Conservation (phyloP, 768 basidiomycete genomes). For the Sporobolomyces phaffii region DNA sequence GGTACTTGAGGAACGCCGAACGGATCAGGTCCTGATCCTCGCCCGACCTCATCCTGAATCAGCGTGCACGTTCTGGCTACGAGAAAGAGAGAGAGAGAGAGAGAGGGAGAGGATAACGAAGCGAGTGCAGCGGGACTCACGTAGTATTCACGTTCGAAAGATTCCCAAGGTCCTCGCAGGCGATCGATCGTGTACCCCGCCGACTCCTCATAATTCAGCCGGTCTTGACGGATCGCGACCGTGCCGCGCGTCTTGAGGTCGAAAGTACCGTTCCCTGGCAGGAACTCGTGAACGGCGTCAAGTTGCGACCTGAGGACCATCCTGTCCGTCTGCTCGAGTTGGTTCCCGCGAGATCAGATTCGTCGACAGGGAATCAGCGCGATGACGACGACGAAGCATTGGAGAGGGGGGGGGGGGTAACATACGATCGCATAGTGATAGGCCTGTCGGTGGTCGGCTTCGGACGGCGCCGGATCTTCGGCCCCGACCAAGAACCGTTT, state of each 20-base stretch:
- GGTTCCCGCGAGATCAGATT: neutral
- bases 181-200: slow-evolving; percentile 68
- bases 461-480: slow-evolving; percentile 45
- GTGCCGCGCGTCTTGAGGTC: slow-evolving; percentile 94
- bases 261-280: slow-evolving; percentile 78
- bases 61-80: too few relatives aligned
- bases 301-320: slow-evolving; percentile 93
- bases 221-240: slow-evolving; percentile 72
- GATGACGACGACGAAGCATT: neutral
- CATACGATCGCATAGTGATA: slow-evolving; percentile 78
- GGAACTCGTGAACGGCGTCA: slow-evolving; percentile 69
- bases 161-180: slow-evolving; percentile 61
- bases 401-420: neutral
- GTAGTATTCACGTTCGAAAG: slow-evolving; percentile 90
- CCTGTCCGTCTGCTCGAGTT: slow-evolving; percentile 45
- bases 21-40: slow-evolving; percentile 65
- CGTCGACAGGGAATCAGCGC: too few relatives aligned
- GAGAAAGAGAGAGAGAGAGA: too few relatives aligned
- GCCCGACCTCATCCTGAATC: too few relatives aligned
- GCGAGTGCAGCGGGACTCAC: slow-evolving; percentile 10
- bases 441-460: slow-evolving; percentile 55
- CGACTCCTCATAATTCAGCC: slow-evolving; percentile 71
- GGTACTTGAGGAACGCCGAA: slow-evolving; percentile 90
- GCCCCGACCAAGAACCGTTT: slow-evolving; percentile 48
- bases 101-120: neutral